These are phyloP conservation scores for Tolypocladium nubicola DNA, from an alignment of 2,329 filamentous ascomycete genomes.

Conservation along the genomic window DNA sequence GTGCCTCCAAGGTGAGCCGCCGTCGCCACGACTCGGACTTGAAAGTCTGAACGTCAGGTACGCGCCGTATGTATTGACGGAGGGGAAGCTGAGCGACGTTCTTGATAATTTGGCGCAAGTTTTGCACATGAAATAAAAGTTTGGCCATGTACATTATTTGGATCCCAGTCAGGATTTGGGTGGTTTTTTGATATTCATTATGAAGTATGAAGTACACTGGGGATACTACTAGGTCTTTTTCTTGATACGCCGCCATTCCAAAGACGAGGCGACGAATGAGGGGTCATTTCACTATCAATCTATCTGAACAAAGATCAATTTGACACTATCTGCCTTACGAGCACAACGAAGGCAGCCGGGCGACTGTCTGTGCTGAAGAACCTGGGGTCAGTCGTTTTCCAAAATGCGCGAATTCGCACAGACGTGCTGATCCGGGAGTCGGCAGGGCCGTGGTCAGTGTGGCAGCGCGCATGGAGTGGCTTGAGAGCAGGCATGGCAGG, in stretches of 20 bases:
- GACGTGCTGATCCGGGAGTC: neutral
- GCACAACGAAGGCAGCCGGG: neutral
- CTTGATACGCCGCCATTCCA: neutral
- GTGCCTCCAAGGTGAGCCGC: neutral
- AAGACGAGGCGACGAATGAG: neutral
- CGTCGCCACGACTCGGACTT: conserved; percentile 1
- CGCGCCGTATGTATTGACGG: neutral
- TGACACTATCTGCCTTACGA: neutral
- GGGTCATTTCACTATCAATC: neutral
- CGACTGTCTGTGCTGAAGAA: neutral
- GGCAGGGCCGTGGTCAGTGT: neutral
- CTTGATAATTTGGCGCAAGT: neutral
- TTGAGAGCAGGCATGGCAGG: no score
- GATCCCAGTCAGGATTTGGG: neutral
- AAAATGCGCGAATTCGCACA: neutral
- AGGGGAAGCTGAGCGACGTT: no score
- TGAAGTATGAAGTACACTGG: neutral
- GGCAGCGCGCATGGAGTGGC: no score
- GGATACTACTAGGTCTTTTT: neutral
- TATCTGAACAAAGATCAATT: neutral
- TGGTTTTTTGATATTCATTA: neutral
- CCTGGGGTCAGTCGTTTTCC: neutral
- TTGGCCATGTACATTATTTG: neutral
- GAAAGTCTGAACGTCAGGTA: conserved; percentile 1
- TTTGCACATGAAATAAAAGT: neutral